Conservation (phyloP, 345 rosid species). For the Carallia pectinifolia region DNA sequence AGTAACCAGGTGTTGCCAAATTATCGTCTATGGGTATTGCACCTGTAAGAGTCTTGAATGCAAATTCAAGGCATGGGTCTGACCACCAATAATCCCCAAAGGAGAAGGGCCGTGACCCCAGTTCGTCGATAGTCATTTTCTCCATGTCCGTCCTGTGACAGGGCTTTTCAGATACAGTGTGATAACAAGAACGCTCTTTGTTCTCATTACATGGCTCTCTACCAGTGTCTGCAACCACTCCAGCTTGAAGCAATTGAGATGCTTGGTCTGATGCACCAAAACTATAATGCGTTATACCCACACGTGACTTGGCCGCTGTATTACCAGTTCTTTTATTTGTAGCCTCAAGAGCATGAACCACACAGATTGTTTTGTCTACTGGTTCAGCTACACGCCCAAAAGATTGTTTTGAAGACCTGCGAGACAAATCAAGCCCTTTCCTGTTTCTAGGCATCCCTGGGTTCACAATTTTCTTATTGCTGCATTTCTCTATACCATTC, state of each 20-base stretch:
- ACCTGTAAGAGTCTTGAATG: slow-evolving; percentile 51
- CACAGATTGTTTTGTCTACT: background rate
- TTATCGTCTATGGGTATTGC: slow-evolving; percentile 31
- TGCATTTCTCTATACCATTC: slow-evolving; percentile 3
- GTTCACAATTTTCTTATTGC: slow-evolving; percentile 1
- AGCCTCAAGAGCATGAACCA: background rate
- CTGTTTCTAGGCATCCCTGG: slow-evolving; percentile 8
- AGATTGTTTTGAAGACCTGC: slow-evolving; percentile 32
- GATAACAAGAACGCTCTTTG: slow-evolving; percentile 15
- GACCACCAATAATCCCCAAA: slow-evolving; percentile 44
- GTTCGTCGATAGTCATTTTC: slow-evolving; percentile 14
- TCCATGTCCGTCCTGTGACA: slow-evolving; percentile 1
- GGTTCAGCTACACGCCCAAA: slow-evolving; percentile 20
- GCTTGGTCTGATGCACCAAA: slow-evolving; percentile 9
- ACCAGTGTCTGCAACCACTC: background rate
- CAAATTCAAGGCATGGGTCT: slow-evolving; percentile 42
- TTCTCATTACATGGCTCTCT: slow-evolving; percentile 15
- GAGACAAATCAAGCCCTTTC: slow-evolving; percentile 17
- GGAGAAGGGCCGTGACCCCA: slow-evolving; percentile 17
- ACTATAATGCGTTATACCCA: background rate
- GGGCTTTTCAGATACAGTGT: slow-evolving; percentile 8
- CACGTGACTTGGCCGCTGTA: background rate
- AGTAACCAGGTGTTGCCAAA: slow-evolving; percentile 36
- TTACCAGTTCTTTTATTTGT: background rate
- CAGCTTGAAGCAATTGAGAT: slow-evolving; percentile 22